Evolutionary conservation across 768 basidiomycete genomes (phyloP), one percentile per base, ranked within the genome.

Genomic region (Exsudoporus frostii): DNA sequence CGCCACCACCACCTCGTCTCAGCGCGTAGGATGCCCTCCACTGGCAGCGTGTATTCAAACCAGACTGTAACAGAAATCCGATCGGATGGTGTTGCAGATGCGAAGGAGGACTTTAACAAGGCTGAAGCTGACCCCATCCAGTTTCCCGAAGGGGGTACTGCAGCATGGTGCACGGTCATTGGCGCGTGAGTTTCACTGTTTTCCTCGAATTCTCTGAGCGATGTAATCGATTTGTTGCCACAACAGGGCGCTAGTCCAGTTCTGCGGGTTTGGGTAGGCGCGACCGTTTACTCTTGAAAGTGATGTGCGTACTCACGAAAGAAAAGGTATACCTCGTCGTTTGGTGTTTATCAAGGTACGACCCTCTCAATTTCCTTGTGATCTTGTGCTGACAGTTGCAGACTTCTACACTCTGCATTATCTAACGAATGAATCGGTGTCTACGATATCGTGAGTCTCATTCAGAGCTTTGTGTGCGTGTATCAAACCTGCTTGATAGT

Each of bases 301-400:
- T 7, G 29, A 13, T 8, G 20, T 5, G 0, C 3, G 1, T 17
- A 41, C 41, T 54, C 34, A 57, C 3, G 7, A 36, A 15, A n/a
- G 11, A n/a, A 44, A 51, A 74, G 75, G 3, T 72, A 73, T 39
- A 57, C 61, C 8, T 24, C 66, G 22, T 65, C 71, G 4, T 77
- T 71, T 53, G 75, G 76, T 10, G 73, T 75, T 32, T 77, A 74
- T 50, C 73, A 77, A 68, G 72, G 73, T 67, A 30, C 6, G 9
- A 1, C 9, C 5, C 5, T 45, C 5, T 20, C 5, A 42, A 13
- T 42, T n/a, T 5, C 3, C 7, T 6, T 1, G 22, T 30, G 22
- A 34, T 24, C 27, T 2, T 22, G 36, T 41, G 24, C 22, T 53
- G 36, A 51, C 19, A 11, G 15, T 10, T 32, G 4, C 50, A 76